Conservation (phyloP, 768 basidiomycete species). For the Grammothele lineata region DNA sequence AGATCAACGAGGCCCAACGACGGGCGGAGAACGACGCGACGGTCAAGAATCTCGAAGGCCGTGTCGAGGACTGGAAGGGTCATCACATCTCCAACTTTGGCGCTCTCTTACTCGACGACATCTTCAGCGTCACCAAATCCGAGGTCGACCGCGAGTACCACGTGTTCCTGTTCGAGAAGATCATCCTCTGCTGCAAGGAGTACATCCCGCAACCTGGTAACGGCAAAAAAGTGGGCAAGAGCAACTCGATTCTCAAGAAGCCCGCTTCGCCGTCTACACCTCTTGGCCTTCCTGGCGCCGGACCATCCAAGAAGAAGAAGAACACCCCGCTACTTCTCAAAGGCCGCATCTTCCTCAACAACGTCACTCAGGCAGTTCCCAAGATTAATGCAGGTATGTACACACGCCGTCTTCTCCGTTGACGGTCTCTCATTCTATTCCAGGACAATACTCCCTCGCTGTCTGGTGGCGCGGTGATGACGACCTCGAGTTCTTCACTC, state of each 20-base stretch:
- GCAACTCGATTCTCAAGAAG: constrained; percentile 86
- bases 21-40: constrained; percentile 89
- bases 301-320: constrained; percentile 62
- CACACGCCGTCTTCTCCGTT: constrained; percentile 5
- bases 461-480: constrained; percentile 96
- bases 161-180: constrained; percentile 98
- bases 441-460: constrained; percentile 71
- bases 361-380: constrained; percentile 83
- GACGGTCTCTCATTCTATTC: background rate
- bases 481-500: constrained; percentile 88
- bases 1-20: constrained; percentile 93
- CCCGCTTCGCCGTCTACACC: constrained; percentile 49
- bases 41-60: constrained; percentile 75
- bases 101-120: constrained; percentile 88
- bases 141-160: constrained; percentile 97
- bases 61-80: constrained; percentile 99
- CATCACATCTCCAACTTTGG: constrained; percentile 95
- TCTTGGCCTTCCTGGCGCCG: constrained; percentile 41
- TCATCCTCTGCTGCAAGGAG: constrained; percentile 98
- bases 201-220: constrained; percentile 54
- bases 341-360: constrained; percentile 95
- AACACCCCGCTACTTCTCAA: constrained; percentile 84
- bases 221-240: constrained; percentile 74
- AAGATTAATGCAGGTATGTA: constrained; percentile 57
- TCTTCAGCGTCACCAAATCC: constrained; percentile 93